A percentile compares a stretch with the other conserved stretches of the same genome.
phyloP scores from a whole-genome alignment of 768 basidiomycete genomes.

The Leccinum boreale region DNA sequence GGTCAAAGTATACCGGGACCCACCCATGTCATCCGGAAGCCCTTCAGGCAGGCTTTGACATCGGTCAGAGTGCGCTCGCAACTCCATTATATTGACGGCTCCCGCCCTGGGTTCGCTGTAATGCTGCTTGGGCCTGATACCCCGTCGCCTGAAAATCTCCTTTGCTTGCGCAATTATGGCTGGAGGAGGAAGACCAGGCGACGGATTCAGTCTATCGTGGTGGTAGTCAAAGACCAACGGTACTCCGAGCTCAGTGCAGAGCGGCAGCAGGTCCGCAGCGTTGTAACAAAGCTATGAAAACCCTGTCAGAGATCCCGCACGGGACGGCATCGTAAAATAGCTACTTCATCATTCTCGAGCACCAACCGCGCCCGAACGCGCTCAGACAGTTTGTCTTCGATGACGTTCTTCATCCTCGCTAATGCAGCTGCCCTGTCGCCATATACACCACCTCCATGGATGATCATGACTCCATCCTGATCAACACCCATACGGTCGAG shows the following conservation, averaged over 20 bases:
- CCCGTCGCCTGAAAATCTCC: slow-evolving; percentile 67
- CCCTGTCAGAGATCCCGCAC: not conserved
- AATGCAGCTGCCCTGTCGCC: slow-evolving; percentile 74
- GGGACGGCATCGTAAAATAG: not conserved
- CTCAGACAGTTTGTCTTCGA: slow-evolving; percentile 52
- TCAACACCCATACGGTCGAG: slow-evolving; percentile 80
- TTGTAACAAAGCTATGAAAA: slow-evolving; percentile 69
- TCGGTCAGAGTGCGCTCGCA: slow-evolving; percentile 82
- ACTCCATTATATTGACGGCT: slow-evolving; percentile 79
- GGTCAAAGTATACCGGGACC: slow-evolving; percentile 9
- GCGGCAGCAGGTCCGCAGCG: slow-evolving; percentile 80
- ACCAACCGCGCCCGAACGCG: slow-evolving; percentile 73
- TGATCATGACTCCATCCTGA: slow-evolving; percentile 83
- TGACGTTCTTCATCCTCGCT: slow-evolving; percentile 68
- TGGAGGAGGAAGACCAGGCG: slow-evolving; percentile 49
- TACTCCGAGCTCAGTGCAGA: slow-evolving; percentile 81
- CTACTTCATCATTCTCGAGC: slow-evolving; percentile 92
- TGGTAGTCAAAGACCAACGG: slow-evolving; percentile 79
- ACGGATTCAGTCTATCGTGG: slow-evolving; percentile 71
- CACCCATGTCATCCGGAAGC: slow-evolving; percentile 66
- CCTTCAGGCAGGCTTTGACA: slow-evolving; percentile 65
- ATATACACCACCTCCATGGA: slow-evolving; percentile 85
- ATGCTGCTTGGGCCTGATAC: slow-evolving; percentile 90
- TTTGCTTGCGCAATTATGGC: slow-evolving; percentile 75
- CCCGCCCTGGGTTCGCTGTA: slow-evolving; percentile 87